Base-by-base conservation (phyloP, 306 rosid species). In the Inga laurina region DNA sequence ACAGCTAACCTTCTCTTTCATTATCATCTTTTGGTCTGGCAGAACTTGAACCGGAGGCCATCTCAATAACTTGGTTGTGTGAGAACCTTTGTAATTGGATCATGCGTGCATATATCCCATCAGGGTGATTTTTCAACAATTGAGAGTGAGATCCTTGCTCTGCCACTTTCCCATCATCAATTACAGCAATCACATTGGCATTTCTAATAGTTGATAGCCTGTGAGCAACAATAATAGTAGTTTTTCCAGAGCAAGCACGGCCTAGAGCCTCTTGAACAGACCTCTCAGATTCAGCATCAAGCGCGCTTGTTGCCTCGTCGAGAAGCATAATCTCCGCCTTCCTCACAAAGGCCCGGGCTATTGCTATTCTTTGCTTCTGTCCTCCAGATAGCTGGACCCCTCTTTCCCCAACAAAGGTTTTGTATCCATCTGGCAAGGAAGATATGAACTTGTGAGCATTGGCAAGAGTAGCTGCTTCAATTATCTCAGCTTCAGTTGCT, bases 301-400 rank as follows among this genome's bases (percentile, higher is more conserved):
- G 98, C 51, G 98, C 98, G 56, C 98, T 94, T n/a, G 98, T 94
- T 71, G 98, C 98, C 77, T 94, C 98, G 48, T 94, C 98, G 14
- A 94, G 93, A 71, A 94, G 92, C 94, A 94, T 89, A 49, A 94
- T 87, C 84, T 91, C 97, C 16, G 97, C 91, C 80, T 89, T 92
- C 82, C 97, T 85, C 76, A 89, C 71, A n/a, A 94, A 84, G 30
- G 98, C 98, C 34, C 98, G 89, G 43, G 97, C 98, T 67, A 94
- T 88, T 14, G 98, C 98, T 57, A 94, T 85, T 85, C 98, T 89
- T 56, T 94, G 98, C 87, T 92, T 94, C 73, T 94, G 98, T 74
- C 98, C 98, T 35, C 98, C 98, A 0, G 98, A 94, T 51, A 94
- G 81, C 64, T 94, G 98, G 68, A 91, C 89, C 68, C 97, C 98